Base-by-base conservation (phyloP, 257 asterid genomes). In the Lycium ferocissimum region DNA sequence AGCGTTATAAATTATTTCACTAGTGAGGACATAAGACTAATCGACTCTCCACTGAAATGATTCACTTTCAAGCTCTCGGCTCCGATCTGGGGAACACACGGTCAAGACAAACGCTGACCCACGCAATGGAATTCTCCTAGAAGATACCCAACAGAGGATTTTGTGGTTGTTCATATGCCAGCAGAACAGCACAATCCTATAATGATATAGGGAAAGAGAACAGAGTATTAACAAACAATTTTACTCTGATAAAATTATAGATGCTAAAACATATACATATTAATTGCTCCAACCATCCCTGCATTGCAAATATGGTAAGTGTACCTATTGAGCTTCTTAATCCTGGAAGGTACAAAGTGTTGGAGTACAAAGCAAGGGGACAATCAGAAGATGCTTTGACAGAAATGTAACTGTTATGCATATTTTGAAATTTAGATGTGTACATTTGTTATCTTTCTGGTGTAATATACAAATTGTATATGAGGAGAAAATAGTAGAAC, bases 181-280 rank as follows among this genome's bases (percentile, higher is more conserved):
- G 87, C 86, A 96, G 89, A 61, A 95, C 94, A 84, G 97, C 98
- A 89, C 98, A 93, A 66, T 96, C 99, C 98, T 94, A 85, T 71
- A 66, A 33, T 67, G 56, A 33, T 73, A 90, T 12, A 62, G 33
- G 17, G 65, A 59, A 20, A 13, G 53, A 57, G 12, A 17, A n/a
- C 33, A 67, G 11, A 84, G 56, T 2, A 26, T n/a, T 9, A 81
- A 81, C 10, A 58, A 81, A 38, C 11, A 40, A n/a, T 43, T 47
- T 49, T 57, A 7, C 20, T 80, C 15, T 33, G 53, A 26, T 6
- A 79, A 33, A 26, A 38, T 69, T 17, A 38, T 38, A 38, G 14
- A 38, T 15, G 78, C 53, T 3, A 69, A 69, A 69, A 69, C 51
- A 69, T 3, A 66, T 14, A 70, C 33, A 3, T 17, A 38, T 15